Evolutionary conservation across 2,329 filamentous ascomycete species (phyloP), one percentile per base, ranked within the genome.

Genomic region (Didymella pomorum): DNA sequence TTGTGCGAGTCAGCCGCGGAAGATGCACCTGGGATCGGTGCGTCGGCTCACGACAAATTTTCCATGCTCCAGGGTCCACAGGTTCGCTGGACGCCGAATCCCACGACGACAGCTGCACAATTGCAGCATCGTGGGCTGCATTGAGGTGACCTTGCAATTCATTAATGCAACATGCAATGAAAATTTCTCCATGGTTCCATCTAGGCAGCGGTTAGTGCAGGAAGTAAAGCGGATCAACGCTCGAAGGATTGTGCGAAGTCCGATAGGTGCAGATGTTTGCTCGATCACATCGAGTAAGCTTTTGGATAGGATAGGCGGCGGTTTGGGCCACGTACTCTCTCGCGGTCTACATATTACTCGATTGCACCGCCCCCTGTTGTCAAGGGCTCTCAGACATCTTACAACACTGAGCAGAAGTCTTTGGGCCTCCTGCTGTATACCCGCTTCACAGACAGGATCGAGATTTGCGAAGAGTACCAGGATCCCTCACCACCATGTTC

Each of bases 1-100:
- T 25, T 41, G 50, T 20, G 48, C 63, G 60, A 69, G 54, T 61
- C 62, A 64, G 62, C 66, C 67, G 63, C 67, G 64, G 66, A 67
- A 62, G 56, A 58, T 14, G 46, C 46, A 33, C 28, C 29, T 33
- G 29, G 31, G 18, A 42, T 48, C 45, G 31, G 31, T 31, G 49
- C 49, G 26, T 48, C 35, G 35, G 55, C 28, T 35, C 39, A 42
- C 44, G 37, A 53, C 56, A 50, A 60, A 56, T 55, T 56, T 56
- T 47, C 47, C 18, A 45, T 25, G 4, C 8, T 20, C 9, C 37
- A 56, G 53, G 62, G 56, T 61, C 61, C 60, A 61, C 67, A 55
- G 35, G 60, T 67, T 68, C 66, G 66, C 66, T 67, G 37, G 16
- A 31, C 64, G 62, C 53, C 62, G 56, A 58, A 63, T 43, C 29